Evolutionary conservation across 208 protist species (phyloP).

Genomic region (Trypanosoma melophagium): DNA sequence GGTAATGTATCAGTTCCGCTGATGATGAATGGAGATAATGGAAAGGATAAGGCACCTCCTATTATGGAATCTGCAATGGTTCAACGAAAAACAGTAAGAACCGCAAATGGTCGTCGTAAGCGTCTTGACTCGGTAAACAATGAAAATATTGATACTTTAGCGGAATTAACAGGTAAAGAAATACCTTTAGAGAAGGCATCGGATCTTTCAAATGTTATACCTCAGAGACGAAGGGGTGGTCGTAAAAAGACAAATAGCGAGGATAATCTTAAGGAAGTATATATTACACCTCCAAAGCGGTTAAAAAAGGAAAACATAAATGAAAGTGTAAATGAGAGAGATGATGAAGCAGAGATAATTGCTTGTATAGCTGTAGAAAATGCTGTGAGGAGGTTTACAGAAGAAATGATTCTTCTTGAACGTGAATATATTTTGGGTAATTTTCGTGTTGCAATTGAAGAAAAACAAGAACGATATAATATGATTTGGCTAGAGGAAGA

Average conservation of each 20-base stretch:
- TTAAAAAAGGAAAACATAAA: neutral
- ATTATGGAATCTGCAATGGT: no score
- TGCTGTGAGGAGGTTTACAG: slow-evolving; percentile 27
- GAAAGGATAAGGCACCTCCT: no score
- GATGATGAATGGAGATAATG: no score
- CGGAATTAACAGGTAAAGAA: no score
- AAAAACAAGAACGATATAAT: slow-evolving; percentile 74
- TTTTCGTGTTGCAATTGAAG: slow-evolving; percentile 57
- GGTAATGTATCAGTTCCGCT: no score
- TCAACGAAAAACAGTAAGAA: no score
- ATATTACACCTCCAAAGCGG: neutral
- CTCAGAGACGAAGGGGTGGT: no score
- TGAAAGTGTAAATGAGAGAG: neutral
- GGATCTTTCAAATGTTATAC: no score
- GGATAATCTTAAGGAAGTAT: neutral
- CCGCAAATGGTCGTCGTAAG: no score
- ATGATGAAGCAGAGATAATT: slow-evolving; percentile 15
- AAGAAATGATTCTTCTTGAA: slow-evolving; percentile 48
- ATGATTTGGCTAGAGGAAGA: slow-evolving; percentile 79
- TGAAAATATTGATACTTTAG: no score
- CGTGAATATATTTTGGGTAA: slow-evolving; percentile 57
- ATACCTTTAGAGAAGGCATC: no score
- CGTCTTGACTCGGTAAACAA: no score
- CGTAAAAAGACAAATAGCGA: neutral
- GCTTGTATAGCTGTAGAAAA: slow-evolving; percentile 37